These are phyloP conservation scores for Dipodascus geniculatus DNA, from an alignment of 805 yeast species.

Conservation along the genomic window DNA sequence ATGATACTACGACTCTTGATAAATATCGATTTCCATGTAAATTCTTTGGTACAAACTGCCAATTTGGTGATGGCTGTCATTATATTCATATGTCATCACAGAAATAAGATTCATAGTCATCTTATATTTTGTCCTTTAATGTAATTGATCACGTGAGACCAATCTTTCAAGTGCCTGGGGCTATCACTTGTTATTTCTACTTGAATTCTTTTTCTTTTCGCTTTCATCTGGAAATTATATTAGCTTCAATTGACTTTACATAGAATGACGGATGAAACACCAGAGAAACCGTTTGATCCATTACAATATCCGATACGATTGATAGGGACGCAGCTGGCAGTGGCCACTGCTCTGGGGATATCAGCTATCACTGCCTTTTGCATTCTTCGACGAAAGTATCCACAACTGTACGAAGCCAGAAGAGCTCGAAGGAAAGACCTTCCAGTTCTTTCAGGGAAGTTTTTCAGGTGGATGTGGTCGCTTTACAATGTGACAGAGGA, in stretches of 20 bases:
- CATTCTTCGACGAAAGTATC: constrained; percentile 57
- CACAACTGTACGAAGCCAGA: constrained; percentile 78
- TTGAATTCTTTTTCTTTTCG: background rate
- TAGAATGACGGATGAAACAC: background rate
- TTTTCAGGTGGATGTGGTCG: constrained; percentile 75
- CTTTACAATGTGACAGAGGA: constrained; percentile 55
- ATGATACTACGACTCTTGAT: constrained; percentile 3
- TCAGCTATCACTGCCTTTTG: constrained; percentile 62
- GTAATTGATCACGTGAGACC: background rate
- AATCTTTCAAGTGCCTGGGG: background rate
- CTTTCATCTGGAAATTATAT: too few species aligned
- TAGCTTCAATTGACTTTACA: background rate
- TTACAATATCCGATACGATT: constrained; percentile 32
- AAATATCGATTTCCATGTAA: constrained; percentile 6
- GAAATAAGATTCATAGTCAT: background rate
- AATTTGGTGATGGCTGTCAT: constrained; percentile 8
- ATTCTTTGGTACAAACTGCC: constrained; percentile 5
- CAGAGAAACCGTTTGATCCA: background rate
- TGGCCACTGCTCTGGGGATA: constrained; percentile 59
- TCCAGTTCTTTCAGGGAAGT: constrained; percentile 47
- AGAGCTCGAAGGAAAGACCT: constrained; percentile 38
- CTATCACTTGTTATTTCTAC: constrained; percentile 12
- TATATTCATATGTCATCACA: constrained; percentile 6
- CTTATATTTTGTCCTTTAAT: background rate
- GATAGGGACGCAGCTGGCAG: constrained; percentile 62